Base-by-base conservation (phyloP, 345 rosid genomes). In the Citrus hindsii region DNA sequence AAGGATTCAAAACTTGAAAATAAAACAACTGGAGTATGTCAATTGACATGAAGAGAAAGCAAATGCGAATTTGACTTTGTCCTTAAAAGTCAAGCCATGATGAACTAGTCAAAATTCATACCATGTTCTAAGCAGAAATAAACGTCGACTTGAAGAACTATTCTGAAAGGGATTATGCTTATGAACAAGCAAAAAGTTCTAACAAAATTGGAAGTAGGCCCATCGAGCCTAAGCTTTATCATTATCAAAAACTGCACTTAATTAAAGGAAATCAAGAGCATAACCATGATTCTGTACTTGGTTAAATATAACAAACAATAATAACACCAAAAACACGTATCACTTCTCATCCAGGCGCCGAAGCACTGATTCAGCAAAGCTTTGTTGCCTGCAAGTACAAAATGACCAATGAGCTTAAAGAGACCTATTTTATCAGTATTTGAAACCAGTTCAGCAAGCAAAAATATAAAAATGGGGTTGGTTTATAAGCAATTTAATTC, bases 331-430 rank as follows among this genome's bases (percentile, higher is more conserved):
- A 60, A 32, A 9, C 67, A 62, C 30, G 60, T 1, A 14, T 92
- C 91, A 93, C 82, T 89, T 86, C 82, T 92, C 97, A 80, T 94
- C 95, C 81, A 92, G 80, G 70, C 92, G 85, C 69, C 71, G 93
- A 78, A 94, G 88, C 76, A 96, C 91, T 1, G 90, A 87, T 84
- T 94, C 99, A 1, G 97, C 97, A 74, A 96, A 96, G 85, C 88
- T 89, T 82, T 90, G 93, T 80, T 96, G 99, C 92, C 99, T 96
- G 95, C 82, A 73, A 80, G 78, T 63, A 27, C 46, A 61, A 79
- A 70, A 46, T 30, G 51, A 68, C 46, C 65, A 55, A 76, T 48
- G 69, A 70, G 73, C 61, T 72, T 66, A 4, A 46, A 69, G 33
- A 77, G 33, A 63, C 16, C 8, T 9, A 66, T 3, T 16, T 60